Percentiles rank a stretch among this genome's conserved stretches.
Conservation (phyloP, 805 yeast species). For the Hanseniaspora meyeri region DNA sequence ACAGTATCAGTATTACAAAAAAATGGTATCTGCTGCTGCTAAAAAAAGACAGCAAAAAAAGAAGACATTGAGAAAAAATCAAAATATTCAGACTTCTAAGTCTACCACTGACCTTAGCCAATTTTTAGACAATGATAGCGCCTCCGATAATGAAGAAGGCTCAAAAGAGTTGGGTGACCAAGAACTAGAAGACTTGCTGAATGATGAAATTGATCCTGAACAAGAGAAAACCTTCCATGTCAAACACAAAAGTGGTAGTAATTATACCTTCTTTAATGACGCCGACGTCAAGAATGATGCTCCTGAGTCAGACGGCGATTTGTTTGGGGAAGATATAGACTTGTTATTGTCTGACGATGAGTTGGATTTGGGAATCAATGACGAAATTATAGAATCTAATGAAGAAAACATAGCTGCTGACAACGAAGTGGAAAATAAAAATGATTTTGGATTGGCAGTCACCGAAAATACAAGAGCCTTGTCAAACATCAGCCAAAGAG, state of each 20-base stretch:
- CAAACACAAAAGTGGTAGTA: slow-evolving; percentile 1
- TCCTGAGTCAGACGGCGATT: slow-evolving; percentile 8
- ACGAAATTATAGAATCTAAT: not conserved
- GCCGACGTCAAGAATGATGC: slow-evolving; percentile 18
- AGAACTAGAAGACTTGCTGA: slow-evolving; percentile 2
- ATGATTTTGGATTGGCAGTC: not conserved
- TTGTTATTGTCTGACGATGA: not conserved
- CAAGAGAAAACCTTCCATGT: not conserved
- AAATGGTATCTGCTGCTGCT: slow-evolving; percentile 25
- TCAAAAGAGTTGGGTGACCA: slow-evolving; percentile 4
- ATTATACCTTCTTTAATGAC: slow-evolving; percentile 6
- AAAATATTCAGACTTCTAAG: slow-evolving; percentile 21
- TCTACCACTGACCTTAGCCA: slow-evolving; percentile 2
- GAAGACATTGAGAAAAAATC: slow-evolving; percentile 27
- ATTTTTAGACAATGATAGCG: not conserved
- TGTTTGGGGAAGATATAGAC: slow-evolving; percentile 10
- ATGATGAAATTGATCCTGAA: not conserved
- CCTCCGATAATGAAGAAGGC: not conserved
- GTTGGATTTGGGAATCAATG: not conserved
- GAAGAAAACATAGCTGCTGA: not conserved
- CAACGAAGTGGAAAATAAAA: not conserved
- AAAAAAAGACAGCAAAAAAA: slow-evolving; percentile 27
- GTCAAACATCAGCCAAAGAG: not conserved
- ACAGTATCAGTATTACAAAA: too few species aligned
- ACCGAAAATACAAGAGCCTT: not conserved